Evolutionary conservation across 768 basidiomycete genomes (phyloP), one percentile per base, ranked within the genome.

Genomic region (Suillus tomentosus): DNA sequence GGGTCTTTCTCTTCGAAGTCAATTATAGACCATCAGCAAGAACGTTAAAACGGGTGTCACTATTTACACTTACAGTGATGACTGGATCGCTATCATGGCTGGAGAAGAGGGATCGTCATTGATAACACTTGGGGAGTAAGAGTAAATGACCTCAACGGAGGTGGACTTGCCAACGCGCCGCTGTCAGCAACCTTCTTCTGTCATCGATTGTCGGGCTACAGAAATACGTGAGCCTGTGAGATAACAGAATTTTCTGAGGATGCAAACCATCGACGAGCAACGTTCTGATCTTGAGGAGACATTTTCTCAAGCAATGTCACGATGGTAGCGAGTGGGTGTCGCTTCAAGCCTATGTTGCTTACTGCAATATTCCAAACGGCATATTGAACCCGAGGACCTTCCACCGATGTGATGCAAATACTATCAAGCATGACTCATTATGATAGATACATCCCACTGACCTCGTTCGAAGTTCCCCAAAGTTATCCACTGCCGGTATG

Each of bases 381-480:
- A 8, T 85, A 81, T 56, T 88, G 73, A 96, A 96, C 2, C 94
- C 94, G n/a, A 98, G 79, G 0, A 79, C 74, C 1, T 87, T 83
- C 83, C 91, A 95, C 34, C 87, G 84, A 0, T 81, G 72, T 61
- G 85, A 83, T 8, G 85, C 83, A 70, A 88, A 95, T 0, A 95
- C 91, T 89, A 95, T 14, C 48, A 22, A 31, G 31, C 42, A 56
- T 15, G 53, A n/a, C n/a, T 34, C 15, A 63, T 17, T 8, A 39
- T 39, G 42, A 60, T n/a, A n/a, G 55, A 17, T 50, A 17, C 15
- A 36, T 50, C 14, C 19, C 31, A 67, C 79, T 48, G 61, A 92
- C 94, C 73, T 94, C 89, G 68, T 81, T 79, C 14, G 88, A 85
- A 48, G 82, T 85, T 2, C 85, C 89, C 82, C 82, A 17, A 81